Evolutionary conservation across 2,329 filamentous ascomycete species (phyloP).

Genomic region (Fusarium begoniae): DNA sequence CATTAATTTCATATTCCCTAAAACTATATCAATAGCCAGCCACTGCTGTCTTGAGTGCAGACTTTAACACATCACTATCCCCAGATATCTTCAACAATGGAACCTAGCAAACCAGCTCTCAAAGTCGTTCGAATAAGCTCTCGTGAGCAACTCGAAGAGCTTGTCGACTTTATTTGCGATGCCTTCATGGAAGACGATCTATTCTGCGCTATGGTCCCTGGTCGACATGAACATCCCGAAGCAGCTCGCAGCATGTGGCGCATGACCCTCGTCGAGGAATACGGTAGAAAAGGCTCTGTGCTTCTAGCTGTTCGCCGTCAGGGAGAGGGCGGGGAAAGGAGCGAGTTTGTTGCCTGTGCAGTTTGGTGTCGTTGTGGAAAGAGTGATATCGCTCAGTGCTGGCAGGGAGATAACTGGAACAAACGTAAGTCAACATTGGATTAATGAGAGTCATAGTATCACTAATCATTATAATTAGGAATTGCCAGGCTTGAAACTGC

Average conservation of each 20-base stretch:
- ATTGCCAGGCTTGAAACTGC: neutral
- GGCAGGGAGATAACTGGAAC: conserved; percentile 29
- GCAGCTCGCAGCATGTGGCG: conserved; percentile 10
- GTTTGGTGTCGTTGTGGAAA: conserved; percentile 17
- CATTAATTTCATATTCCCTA: neutral
- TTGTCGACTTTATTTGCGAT: neutral
- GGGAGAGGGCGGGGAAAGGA: neutral
- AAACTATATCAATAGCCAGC: neutral
- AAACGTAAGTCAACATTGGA: conserved; percentile 5
- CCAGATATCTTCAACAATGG: neutral
- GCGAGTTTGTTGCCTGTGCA: conserved; percentile 16
- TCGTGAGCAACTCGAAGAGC: conserved; percentile 1
- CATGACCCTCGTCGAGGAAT: neutral
- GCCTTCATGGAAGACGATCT: conserved; percentile 11
- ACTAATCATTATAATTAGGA: neutral
- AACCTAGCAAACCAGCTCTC: neutral
- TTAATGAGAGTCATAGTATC: accelerated
- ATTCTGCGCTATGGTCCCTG: conserved; percentile 3
- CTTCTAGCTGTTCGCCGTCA: neutral
- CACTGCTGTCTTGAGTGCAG: neutral
- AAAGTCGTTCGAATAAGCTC: conserved; percentile 3
- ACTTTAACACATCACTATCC: neutral
- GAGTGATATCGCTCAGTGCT: conserved; percentile 18
- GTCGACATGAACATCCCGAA: conserved; percentile 5
- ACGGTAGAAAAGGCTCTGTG: conserved; percentile 3